Percentiles rank a stretch among this genome's conserved stretches.
Evolutionary conservation across 2,329 filamentous ascomycete genomes (phyloP).

Genomic region (Huntiella abstrusa): DNA sequence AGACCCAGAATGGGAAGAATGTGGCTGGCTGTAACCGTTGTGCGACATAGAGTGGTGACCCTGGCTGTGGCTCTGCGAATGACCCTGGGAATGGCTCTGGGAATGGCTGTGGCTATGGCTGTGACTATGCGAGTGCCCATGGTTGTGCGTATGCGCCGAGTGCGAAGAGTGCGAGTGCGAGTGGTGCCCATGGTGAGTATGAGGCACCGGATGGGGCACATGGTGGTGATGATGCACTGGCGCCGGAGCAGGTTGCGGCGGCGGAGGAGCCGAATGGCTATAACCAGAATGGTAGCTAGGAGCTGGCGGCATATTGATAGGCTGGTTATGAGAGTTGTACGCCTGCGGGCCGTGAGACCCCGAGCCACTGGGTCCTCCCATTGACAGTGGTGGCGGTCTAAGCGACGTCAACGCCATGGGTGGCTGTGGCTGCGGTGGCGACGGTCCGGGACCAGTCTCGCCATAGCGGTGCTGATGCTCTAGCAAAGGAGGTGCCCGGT

Average conservation of each 20-base stretch:
- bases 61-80: background rate
- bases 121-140: background rate
- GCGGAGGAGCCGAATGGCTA: constrained; percentile 1
- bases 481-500: background rate
- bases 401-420: constrained; percentile 10
- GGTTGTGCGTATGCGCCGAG: background rate
- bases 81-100: background rate
- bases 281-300: constrained; percentile 11
- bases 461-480: constrained; percentile 6
- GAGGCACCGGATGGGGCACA: background rate
- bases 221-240: constrained; percentile 4
- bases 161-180: constrained; percentile 5
- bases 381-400: constrained; percentile 10
- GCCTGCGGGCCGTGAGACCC: constrained; percentile 13
- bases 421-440: constrained; percentile 2
- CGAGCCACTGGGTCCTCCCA: background rate
- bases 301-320: constrained; percentile 19
- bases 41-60: constrained; percentile 1
- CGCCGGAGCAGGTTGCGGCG: constrained; percentile 2
- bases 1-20: background rate
- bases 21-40: background rate
- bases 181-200: background rate
- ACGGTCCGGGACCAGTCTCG: background rate
- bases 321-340: constrained; percentile 16
- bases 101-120: background rate